Conservation (phyloP, 2,329 filamentous ascomycete genomes). For the Magnaporthiopsis incrustans region DNA sequence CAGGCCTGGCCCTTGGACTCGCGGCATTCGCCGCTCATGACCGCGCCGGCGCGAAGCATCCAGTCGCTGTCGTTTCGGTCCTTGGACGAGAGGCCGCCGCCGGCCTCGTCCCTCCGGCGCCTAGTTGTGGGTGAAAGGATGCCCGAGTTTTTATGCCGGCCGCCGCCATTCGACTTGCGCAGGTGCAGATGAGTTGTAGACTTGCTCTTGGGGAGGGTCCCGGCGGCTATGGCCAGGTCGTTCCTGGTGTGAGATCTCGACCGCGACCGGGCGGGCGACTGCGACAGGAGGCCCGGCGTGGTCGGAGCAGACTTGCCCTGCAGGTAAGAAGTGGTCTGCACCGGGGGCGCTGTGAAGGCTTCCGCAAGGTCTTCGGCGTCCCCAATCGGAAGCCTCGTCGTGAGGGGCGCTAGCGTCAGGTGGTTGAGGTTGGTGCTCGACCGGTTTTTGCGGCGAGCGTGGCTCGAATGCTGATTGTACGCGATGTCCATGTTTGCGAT, state of each 20-base stretch:
- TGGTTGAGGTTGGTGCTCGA: conserved; percentile 52
- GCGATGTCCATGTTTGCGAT: conserved; percentile 45
- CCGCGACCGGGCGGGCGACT: conserved; percentile 43
- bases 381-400: conserved; percentile 49
- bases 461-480: conserved; percentile 52
- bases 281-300: conserved; percentile 54
- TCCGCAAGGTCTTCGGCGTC: conserved; percentile 41
- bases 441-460: conserved; percentile 48
- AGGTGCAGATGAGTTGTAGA: conserved; percentile 47
- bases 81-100: conserved; percentile 17
- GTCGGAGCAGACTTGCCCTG: conserved; percentile 56
- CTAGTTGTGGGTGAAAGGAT: conserved; percentile 18
- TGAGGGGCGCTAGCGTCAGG: conserved; percentile 56
- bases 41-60: conserved; percentile 54
- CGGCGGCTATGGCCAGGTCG: conserved; percentile 16
- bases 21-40: conserved; percentile 53
- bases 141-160: conserved; percentile 12
- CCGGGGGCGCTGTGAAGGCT: conserved; percentile 16
- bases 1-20: conserved; percentile 63
- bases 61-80: conserved; percentile 51
- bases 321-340: conserved; percentile 42
- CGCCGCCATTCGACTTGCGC: neutral
- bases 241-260: conserved; percentile 31
- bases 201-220: conserved; percentile 47
- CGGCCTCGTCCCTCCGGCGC: conserved; percentile 23